phyloP scores from a whole-genome alignment of 495 filamentous ascomycete genomes.

The Neurospora sp. region DNA sequence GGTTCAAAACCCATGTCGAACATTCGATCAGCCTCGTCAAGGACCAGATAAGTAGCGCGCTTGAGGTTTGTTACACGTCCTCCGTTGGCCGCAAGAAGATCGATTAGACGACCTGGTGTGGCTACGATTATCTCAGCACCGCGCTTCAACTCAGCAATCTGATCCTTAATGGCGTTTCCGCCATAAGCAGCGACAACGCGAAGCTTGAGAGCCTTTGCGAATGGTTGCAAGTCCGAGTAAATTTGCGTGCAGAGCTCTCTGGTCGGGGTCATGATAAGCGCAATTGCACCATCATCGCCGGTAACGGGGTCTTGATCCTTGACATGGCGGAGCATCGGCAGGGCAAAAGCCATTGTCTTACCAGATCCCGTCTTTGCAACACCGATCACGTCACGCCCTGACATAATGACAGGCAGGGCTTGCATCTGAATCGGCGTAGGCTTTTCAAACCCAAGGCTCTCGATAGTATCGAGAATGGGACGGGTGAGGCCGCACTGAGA shows the following conservation, averaged over 20 bases:
- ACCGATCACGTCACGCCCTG: slow-evolving; percentile 90
- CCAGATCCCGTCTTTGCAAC: slow-evolving; percentile 98
- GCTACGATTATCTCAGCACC: slow-evolving; percentile 92
- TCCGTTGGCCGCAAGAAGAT: slow-evolving; percentile 83
- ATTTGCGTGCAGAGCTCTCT: slow-evolving; percentile 94
- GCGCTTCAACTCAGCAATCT: slow-evolving; percentile 92
- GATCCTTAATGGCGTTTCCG: slow-evolving; percentile 92
- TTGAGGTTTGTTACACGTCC: slow-evolving; percentile 86
- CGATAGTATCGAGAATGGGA: slow-evolving; percentile 81
- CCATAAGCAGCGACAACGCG: slow-evolving; percentile 92
- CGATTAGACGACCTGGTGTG: slow-evolving; percentile 95
- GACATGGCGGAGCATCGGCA: slow-evolving; percentile 97
- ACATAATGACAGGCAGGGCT: slow-evolving; percentile 91
- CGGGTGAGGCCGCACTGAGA: slow-evolving; percentile 85
- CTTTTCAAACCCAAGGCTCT: slow-evolving; percentile 71
- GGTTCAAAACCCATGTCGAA: slow-evolving; percentile 99
- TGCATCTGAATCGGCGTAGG: slow-evolving; percentile 93
- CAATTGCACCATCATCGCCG: slow-evolving; percentile 76
- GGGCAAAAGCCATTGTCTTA: slow-evolving; percentile 89
- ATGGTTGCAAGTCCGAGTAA: slow-evolving; percentile 86
- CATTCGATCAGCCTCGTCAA: slow-evolving; percentile 98
- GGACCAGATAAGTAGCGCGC: slow-evolving; percentile 81
- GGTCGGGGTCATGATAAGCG: slow-evolving; percentile 86
- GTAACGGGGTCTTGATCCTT: slow-evolving; percentile 84
- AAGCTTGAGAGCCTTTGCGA: slow-evolving; percentile 81